Base-by-base conservation (phyloP, 129 eudicot genomes). In the Chrysanthemum lavandulifolium region DNA sequence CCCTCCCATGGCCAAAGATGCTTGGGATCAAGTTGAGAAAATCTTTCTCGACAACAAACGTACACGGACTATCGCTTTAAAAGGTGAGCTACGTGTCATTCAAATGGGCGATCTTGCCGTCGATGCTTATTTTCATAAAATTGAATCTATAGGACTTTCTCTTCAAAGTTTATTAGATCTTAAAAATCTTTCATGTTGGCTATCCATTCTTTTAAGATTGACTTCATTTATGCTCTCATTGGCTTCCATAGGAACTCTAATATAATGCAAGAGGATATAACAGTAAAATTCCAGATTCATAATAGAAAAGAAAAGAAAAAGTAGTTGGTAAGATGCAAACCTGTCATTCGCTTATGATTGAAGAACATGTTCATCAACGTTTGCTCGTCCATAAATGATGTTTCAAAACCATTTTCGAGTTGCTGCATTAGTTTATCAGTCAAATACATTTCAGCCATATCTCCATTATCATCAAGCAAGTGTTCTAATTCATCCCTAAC, bases 371-470 rank as follows among this genome's bases (percentile, higher is more conserved):
- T 84, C 89, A 75, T 85, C 91, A 52, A 75, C 47, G 13, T 57
- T 83, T 92, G 88, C 67, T 80, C 95, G 5, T 69, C 49, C 4
- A 76, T 51, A 19, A 86, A 88, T 47, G 82, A 82, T 56, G 82
- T 69, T 19, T 54, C 71, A 73, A 88, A 80, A 65, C 87, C 82
- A 54, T 72, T 66, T 49, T 89, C 94, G 33, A 82, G 83, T 74
- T 81, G 86, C 51, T 84, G 87, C 43, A 73, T 70, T 67, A 86
- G 25, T 73, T 92, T 92, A 13, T 95, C 96, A 31, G 99, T 95
- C 33, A 95, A 85, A 76, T 95, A 91, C 99, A 95, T 95, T 79
- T 95, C 99, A 29, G 99, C 99, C 99, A 91, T 88, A 83, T 95
- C 97, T 51, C 87, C 97, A 75, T 95, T 96, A 78, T 95, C 99